phyloP scores from a whole-genome alignment of 495 filamentous ascomycete genomes.

The Podospora sp. region DNA sequence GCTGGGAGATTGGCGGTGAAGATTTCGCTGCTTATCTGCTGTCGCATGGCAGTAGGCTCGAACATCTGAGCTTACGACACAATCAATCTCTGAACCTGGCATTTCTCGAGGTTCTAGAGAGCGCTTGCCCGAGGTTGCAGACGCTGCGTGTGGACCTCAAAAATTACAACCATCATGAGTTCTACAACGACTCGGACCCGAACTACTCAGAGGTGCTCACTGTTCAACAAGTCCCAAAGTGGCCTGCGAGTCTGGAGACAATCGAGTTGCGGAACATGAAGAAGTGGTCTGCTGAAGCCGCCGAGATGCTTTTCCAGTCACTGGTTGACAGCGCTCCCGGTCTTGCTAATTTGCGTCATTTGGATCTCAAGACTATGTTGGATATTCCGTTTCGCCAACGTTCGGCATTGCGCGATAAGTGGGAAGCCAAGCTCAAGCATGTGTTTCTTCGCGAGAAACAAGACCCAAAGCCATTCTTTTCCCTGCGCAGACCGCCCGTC shows the following conservation, averaged over 20 bases:
- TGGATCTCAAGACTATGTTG: conserved; percentile 72
- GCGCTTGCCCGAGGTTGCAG: conserved; percentile 67
- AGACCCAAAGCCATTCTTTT: conserved; percentile 49
- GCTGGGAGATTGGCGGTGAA: conserved; percentile 64
- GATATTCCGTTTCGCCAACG: conserved; percentile 78
- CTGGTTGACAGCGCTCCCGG: conserved; percentile 67
- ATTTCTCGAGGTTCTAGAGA: conserved; percentile 64
- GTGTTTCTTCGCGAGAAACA: conserved; percentile 63
- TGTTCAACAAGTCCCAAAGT: conserved; percentile 64
- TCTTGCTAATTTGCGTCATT: conserved; percentile 63
- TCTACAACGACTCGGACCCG: conserved; percentile 65
- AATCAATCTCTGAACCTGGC: conserved; percentile 74
- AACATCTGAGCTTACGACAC: conserved; percentile 68
- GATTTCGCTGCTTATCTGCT: conserved; percentile 62
- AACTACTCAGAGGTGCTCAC: conserved; percentile 65
- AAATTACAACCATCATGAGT: conserved; percentile 59
- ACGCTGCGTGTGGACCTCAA: conserved; percentile 72
- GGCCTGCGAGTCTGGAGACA: conserved; percentile 68
- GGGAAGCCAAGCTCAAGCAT: conserved; percentile 63
- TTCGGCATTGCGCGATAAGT: conserved; percentile 69
- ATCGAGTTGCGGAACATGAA: conserved; percentile 76
- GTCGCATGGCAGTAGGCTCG: conserved; percentile 62
- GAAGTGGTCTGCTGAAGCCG: conserved; percentile 64
- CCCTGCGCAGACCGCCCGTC: conserved; percentile 24
- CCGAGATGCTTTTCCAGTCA: conserved; percentile 74